Evolutionary conservation across 2,329 filamentous ascomycete species (phyloP).

Genomic region (Lecanoromycetidae sp.): DNA sequence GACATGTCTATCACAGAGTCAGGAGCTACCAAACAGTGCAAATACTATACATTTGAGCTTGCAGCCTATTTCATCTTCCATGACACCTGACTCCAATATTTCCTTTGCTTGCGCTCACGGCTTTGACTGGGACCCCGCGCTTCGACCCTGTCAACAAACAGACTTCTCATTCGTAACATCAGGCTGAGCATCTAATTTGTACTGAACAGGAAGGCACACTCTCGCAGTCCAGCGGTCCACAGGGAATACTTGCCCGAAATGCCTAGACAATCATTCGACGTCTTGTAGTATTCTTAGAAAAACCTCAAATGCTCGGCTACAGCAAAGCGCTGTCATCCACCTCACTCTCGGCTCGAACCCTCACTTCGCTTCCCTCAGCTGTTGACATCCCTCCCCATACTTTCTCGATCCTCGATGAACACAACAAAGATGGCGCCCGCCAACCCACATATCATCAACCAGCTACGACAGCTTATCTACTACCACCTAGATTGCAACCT

Average conservation of each 20-base stretch:
- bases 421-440: slow-evolving; percentile 41
- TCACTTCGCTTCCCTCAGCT: slow-evolving; percentile 3
- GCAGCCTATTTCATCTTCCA: too few species aligned
- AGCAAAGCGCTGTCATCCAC: neutral
- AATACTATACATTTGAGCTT: neutral
- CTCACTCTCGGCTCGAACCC: neutral
- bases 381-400: slow-evolving; percentile 9
- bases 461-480: slow-evolving; percentile 54
- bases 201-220: neutral
- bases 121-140: too few species aligned
- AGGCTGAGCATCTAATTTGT: too few species aligned
- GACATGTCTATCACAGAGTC: neutral
- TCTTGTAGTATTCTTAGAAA: slow-evolving; percentile 4
- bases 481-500: slow-evolving; percentile 81
- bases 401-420: slow-evolving; percentile 6
- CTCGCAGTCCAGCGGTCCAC: neutral
- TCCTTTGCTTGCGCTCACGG: too few species aligned
- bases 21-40: neutral
- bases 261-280: neutral
- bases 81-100: too few species aligned
- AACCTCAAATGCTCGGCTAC: slow-evolving; percentile 4
- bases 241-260: neutral
- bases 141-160: neutral
- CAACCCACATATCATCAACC: slow-evolving; percentile 43
- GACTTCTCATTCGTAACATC: too few species aligned